A percentile compares a stretch with the other conserved stretches of the same genome.
Conservation (phyloP, 257 asterid genomes). For the Jacaranda copaia region DNA sequence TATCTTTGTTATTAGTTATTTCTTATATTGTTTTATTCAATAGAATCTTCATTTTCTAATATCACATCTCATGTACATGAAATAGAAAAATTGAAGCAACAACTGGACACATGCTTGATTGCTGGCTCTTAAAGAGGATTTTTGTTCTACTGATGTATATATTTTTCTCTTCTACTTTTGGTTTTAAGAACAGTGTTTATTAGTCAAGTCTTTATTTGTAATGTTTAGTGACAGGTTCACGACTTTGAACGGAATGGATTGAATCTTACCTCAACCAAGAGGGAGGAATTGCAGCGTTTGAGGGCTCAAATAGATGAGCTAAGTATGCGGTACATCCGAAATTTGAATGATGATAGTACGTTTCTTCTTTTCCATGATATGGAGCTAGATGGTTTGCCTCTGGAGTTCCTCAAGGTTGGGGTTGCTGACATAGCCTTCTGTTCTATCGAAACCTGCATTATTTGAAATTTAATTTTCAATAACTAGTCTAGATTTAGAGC, state of each 20-base stretch:
- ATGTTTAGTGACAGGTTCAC: slow-evolving; percentile 92
- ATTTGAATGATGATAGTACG: slow-evolving; percentile 72
- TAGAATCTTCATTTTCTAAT: background rate
- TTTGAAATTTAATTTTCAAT: background rate
- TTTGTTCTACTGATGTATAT: slow-evolving; percentile 5
- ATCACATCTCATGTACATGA: slow-evolving; percentile 19
- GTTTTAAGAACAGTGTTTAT: slow-evolving; percentile 27
- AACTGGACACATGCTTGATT: slow-evolving; percentile 15
- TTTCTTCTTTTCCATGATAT: slow-evolving; percentile 67
- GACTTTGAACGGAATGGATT: slow-evolving; percentile 94
- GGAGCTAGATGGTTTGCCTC: slow-evolving; percentile 88
- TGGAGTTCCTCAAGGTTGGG: slow-evolving; percentile 77
- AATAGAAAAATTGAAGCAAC: slow-evolving; percentile 24
- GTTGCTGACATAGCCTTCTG: slow-evolving; percentile 7
- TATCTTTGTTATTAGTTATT: slow-evolving; percentile 1
- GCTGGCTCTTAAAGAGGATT: slow-evolving; percentile 6
- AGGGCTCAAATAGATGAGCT: slow-evolving; percentile 80
- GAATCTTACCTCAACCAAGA: slow-evolving; percentile 82
- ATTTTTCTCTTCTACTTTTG: background rate
- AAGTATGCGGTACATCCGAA: slow-evolving; percentile 76
- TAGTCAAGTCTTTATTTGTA: slow-evolving; percentile 54
- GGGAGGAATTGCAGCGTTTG: slow-evolving; percentile 85
- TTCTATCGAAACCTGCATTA: slow-evolving; percentile 5
- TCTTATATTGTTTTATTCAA: background rate
- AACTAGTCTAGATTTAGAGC: slow-evolving; percentile 7